Evolutionary conservation across 805 yeast genomes (phyloP), one percentile per base, ranked within the genome.

Genomic region (Starmera quercuum): DNA sequence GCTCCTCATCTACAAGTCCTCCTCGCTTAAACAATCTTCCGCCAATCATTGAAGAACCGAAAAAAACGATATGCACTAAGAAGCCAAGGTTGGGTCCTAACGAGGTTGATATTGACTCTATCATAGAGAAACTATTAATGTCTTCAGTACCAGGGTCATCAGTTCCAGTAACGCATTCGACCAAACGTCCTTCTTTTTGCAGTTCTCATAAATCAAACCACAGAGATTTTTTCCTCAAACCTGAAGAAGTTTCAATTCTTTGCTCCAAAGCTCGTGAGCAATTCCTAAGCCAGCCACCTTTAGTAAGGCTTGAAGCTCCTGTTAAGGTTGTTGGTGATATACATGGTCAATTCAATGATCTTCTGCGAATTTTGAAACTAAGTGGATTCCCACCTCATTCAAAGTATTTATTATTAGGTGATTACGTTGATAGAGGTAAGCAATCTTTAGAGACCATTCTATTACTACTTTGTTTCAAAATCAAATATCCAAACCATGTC

Each of bases 331-430:
- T 83, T 6, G 92, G 92, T 28, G 98, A 92, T 56, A 95, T 92
- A 20, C 98, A 92, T 59, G 98, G 98, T 20, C 98, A 92, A 59
- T 92, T 81, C 55, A 83, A 83, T 33, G 98, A 92, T 60, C 66
- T 92, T 41, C 75, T 92, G 44, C 74, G 98, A 45, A 71, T 92
- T 39, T 86, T 92, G 60, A 86, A 95, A 36, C 82, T 87, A 63
- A 88, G 97, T 64, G 98, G 98, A 16, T 85, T 90, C 60, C 98
- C 98, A 5, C 97, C 97, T 2, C 73, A 82, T 41, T 76, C 96
- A 11, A 92, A 92, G 58, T 92, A 87, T 59, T 63, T 92, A 45
- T 90, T 92, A 49, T 61, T 92, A 30, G 98, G 98, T 20, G 98
- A 92, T 61, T 92, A 92, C 58, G 98, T 92, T 31, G 98, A 92